Percentiles rank a stretch among this genome's conserved stretches.
phyloP scores from a whole-genome alignment of 2,329 filamentous ascomycete genomes.

The Zymoseptoria tritici region DNA sequence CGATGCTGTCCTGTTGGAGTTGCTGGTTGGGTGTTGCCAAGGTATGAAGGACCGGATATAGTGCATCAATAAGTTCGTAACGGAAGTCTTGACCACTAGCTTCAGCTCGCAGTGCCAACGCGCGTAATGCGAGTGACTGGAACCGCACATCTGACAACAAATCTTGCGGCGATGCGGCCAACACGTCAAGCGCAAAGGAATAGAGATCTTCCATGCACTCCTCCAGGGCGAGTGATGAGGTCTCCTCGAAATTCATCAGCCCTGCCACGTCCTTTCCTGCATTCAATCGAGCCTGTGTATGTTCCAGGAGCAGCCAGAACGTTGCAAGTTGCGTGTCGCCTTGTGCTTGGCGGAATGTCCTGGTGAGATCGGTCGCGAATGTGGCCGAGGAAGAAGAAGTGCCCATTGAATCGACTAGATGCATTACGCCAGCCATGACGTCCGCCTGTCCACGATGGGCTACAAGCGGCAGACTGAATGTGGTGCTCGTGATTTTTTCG shows the following conservation, averaged over 20 bases:
- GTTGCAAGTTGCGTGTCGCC: slow-evolving; percentile 58
- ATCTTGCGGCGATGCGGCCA: slow-evolving; percentile 37
- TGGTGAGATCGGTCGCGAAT: slow-evolving; percentile 59
- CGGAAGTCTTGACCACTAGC: slow-evolving; percentile 63
- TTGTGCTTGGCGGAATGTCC: slow-evolving; percentile 51
- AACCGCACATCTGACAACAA: slow-evolving; percentile 57
- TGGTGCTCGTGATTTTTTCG: slow-evolving; percentile 1
- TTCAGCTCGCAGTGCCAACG: slow-evolving; percentile 66
- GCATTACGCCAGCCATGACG: slow-evolving; percentile 19
- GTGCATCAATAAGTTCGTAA: slow-evolving; percentile 76
- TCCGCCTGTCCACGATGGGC: slow-evolving; percentile 22
- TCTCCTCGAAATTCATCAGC: slow-evolving; percentile 29
- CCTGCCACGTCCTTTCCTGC: slow-evolving; percentile 48
- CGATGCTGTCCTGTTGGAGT: slow-evolving; percentile 74
- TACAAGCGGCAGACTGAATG: slow-evolving; percentile 22
- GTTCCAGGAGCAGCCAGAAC: slow-evolving; percentile 72
- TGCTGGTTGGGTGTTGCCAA: slow-evolving; percentile 62
- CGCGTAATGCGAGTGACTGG: slow-evolving; percentile 72
- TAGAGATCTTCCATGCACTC: slow-evolving; percentile 56
- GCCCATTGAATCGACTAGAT: slow-evolving; percentile 31
- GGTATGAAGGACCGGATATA: slow-evolving; percentile 88
- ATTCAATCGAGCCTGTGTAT: slow-evolving; percentile 53
- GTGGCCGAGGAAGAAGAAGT: slow-evolving; percentile 6
- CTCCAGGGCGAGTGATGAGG: not conserved
- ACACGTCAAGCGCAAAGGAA: slow-evolving; percentile 55